phyloP scores from a whole-genome alignment of 179 eudicot species.

The Spinacia oleracea region DNA sequence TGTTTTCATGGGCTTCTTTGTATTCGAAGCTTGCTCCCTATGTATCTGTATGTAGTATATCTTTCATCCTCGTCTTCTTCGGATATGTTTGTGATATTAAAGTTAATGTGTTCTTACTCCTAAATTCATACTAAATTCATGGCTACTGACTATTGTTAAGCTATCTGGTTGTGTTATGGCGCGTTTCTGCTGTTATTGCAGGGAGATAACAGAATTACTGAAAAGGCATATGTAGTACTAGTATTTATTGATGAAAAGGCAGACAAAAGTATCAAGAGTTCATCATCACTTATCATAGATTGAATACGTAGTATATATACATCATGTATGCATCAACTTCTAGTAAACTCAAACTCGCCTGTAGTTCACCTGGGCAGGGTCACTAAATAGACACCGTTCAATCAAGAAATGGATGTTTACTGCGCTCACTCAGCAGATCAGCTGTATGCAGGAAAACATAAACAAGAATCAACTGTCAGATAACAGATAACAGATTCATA shows the following conservation, averaged over 20 bases:
- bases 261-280: not conserved
- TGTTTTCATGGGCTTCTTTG: not conserved
- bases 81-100: not conserved
- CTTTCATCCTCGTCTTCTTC: not conserved
- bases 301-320: not conserved
- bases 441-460: not conserved
- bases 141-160: not conserved
- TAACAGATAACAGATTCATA: not conserved
- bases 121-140: not conserved
- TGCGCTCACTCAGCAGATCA: not conserved
- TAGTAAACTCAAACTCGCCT: not conserved
- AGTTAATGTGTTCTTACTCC: conserved; percentile 2
- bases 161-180: not conserved
- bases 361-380: not conserved
- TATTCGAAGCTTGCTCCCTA: conserved; percentile 2
- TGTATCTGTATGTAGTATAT: not conserved
- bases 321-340: not conserved
- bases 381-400: not conserved
- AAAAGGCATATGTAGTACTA: not conserved
- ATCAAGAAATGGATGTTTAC: not conserved
- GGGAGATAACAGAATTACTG: not conserved
- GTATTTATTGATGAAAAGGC: not conserved
- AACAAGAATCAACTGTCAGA: not conserved
- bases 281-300: not conserved
- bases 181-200: not conserved